Conservation (phyloP, 2,329 filamentous ascomycete genomes). For the Alternaria gaisen region DNA sequence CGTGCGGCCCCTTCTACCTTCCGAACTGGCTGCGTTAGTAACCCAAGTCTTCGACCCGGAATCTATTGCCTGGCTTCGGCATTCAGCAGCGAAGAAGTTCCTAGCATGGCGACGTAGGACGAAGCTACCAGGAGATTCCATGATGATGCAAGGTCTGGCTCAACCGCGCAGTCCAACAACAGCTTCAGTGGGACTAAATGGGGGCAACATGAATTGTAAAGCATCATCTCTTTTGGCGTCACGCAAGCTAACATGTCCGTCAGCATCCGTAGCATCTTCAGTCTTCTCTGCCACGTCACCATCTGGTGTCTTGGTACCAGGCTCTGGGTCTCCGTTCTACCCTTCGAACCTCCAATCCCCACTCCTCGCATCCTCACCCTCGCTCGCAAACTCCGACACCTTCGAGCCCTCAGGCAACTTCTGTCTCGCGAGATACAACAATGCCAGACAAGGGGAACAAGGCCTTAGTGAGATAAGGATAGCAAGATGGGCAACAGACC, state of each 20-base stretch:
- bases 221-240: not conserved
- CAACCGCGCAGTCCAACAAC: constrained; percentile 39
- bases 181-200: constrained; percentile 42
- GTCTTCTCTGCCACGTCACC: constrained; percentile 48
- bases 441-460: constrained; percentile 65
- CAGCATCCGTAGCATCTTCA: constrained; percentile 47
- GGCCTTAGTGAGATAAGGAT: constrained; percentile 73
- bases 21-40: constrained; percentile 77
- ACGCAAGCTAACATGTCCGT: constrained; percentile 23
- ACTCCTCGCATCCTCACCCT: constrained; percentile 46
- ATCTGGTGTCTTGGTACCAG: constrained; percentile 52
- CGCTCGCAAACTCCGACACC: constrained; percentile 39
- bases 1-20: constrained; percentile 77
- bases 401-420: constrained; percentile 46
- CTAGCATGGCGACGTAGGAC: constrained; percentile 70
- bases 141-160: constrained; percentile 37
- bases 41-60: constrained; percentile 78
- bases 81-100: constrained; percentile 83
- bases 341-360: constrained; percentile 47
- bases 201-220: constrained; percentile 38
- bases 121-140: constrained; percentile 38
- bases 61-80: constrained; percentile 81
- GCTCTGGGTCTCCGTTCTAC: constrained; percentile 46
- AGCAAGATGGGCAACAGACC: constrained; percentile 81
- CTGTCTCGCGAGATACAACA: constrained; percentile 59